phyloP scores from a whole-genome alignment of 1,139 yeast species.

The Meyerozyma carpophila region DNA sequence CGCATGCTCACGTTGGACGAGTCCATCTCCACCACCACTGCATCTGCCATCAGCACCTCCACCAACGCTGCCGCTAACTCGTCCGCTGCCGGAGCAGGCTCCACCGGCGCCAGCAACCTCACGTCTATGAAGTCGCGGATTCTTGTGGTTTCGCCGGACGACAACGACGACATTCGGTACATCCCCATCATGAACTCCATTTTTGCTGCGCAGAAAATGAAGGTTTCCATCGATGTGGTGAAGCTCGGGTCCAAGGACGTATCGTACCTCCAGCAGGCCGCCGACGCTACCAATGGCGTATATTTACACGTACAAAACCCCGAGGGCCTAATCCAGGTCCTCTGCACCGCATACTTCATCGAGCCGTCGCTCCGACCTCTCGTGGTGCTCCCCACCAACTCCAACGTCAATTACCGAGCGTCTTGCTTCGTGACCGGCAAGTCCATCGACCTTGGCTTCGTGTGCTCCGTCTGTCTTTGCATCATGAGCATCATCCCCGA shows the following conservation, averaged over 20 bases:
- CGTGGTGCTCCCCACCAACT: conserved; percentile 76
- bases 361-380: conserved; percentile 77
- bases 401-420: conserved; percentile 88
- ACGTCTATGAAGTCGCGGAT: conserved; percentile 62
- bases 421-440: conserved; percentile 88
- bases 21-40: conserved; percentile 42
- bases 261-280: conserved; percentile 89
- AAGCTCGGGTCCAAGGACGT: conserved; percentile 68
- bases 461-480: conserved; percentile 92
- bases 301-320: conserved; percentile 75
- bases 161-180: conserved; percentile 70
- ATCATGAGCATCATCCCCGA: conserved; percentile 61
- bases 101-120: conserved; percentile 14
- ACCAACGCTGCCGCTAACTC: conserved; percentile 19
- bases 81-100: conserved; percentile 9
- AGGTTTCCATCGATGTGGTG: conserved; percentile 85
- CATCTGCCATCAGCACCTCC: conserved; percentile 41
- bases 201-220: conserved; percentile 92
- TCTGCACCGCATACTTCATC: conserved; percentile 63
- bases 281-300: conserved; percentile 92
- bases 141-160: conserved; percentile 68
- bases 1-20: conserved; percentile 53
- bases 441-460: conserved; percentile 88
- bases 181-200: conserved; percentile 94
- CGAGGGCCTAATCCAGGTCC: conserved; percentile 66